Percentiles rank a stretch among this genome's conserved stretches.
phyloP scores from a whole-genome alignment of 2,329 filamentous ascomycete genomes.

The Apiospora marii region DNA sequence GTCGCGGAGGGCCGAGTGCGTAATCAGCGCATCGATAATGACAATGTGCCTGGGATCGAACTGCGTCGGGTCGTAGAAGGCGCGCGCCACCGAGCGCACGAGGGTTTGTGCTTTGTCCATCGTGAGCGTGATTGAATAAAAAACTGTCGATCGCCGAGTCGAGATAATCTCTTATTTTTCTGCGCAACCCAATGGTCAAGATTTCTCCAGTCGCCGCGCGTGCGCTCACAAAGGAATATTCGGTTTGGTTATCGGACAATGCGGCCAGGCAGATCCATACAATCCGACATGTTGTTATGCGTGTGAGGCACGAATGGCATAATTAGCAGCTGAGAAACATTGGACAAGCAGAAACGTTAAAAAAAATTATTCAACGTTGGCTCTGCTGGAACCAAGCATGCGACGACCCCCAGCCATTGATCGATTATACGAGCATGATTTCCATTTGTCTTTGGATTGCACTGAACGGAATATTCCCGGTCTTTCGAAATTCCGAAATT shows the following conservation, averaged over 20 bases:
- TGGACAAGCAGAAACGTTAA: not conserved
- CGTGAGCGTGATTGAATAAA: not conserved
- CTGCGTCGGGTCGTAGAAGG: constrained; percentile 75
- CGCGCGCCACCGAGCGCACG: constrained; percentile 82
- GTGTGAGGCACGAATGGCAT: not conserved
- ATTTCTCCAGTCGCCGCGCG: not conserved
- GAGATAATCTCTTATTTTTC: not conserved
- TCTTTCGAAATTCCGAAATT: constrained; percentile 6
- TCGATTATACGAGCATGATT: not conserved
- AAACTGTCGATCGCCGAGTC: not conserved
- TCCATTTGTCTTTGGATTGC: not conserved
- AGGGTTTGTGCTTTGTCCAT: constrained; percentile 74
- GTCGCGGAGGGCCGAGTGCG: constrained; percentile 80
- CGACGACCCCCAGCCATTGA: not conserved
- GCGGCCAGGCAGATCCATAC: constrained; percentile 14
- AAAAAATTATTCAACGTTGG: not conserved
- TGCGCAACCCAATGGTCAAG: not conserved
- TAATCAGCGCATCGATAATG: constrained; percentile 78
- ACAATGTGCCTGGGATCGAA: constrained; percentile 74
- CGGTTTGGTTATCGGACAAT: constrained; percentile 11
- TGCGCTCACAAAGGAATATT: constrained; percentile 14
- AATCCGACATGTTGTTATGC: constrained; percentile 14
- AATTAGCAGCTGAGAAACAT: not conserved
- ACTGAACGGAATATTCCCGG: not conserved
- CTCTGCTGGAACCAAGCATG: not conserved